phyloP scores from a whole-genome alignment of 1,284 basidiomycete genomes.

The Ceratorhiza oryzae-sativae region DNA sequence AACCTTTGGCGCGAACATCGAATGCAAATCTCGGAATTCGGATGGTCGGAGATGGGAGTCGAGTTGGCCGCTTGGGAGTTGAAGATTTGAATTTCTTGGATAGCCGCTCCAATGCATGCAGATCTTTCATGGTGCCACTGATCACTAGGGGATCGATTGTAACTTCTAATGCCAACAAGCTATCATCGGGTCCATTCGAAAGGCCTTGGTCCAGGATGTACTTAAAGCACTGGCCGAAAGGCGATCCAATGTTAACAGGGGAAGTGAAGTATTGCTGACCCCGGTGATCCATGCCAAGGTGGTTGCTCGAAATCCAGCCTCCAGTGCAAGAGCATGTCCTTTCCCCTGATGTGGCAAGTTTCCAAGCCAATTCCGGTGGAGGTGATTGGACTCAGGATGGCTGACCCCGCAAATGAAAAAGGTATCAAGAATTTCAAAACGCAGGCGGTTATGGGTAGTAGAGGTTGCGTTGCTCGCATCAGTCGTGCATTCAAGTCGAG shows the following conservation, averaged over 20 bases:
- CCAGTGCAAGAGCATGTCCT: conserved; percentile 4
- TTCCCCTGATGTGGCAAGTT: conserved; percentile 13
- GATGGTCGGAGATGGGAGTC: conserved; percentile 2
- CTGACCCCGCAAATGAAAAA: conserved; percentile 52
- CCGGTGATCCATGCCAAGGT: conserved; percentile 49
- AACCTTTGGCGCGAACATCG: conserved; percentile 48
- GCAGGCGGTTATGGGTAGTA: conserved; percentile 33
- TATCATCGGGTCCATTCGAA: conserved; percentile 61
- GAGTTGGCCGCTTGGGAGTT: conserved; percentile 50
- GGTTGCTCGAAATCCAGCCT: conserved; percentile 35
- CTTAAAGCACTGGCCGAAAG: conserved; percentile 47
- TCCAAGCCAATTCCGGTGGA: conserved; percentile 61
- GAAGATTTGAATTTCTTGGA: conserved; percentile 44
- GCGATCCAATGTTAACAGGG: conserved; percentile 58
- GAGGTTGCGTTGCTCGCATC: conserved; percentile 13
- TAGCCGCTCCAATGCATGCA: conserved; percentile 55
- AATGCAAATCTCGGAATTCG: conserved; percentile 61
- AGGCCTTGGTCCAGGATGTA: conserved; percentile 10
- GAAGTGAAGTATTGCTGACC: conserved; percentile 67
- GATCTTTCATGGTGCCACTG: conserved; percentile 60
- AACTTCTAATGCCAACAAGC: conserved; percentile 61
- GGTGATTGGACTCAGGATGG: conserved; percentile 54
- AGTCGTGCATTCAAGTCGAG: conserved; percentile 43
- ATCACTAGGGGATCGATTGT: conserved; percentile 59
- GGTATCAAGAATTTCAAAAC: conserved; percentile 40